Base-by-base conservation (phyloP, 345 rosid species). In the Cardamine chenopodiifolia region DNA sequence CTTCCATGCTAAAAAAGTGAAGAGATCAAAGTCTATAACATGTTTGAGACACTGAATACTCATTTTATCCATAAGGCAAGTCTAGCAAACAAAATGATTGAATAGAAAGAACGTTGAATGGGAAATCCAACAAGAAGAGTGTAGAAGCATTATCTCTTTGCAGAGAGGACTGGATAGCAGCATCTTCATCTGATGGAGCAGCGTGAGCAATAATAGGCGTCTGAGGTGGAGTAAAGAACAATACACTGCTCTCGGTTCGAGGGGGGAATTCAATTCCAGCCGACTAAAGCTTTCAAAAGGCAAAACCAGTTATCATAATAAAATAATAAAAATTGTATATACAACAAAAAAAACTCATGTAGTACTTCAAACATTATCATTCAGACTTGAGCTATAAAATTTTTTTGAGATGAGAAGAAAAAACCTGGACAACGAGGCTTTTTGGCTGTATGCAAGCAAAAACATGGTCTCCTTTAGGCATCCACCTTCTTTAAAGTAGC, bases 171-270 rank as follows among this genome's bases (percentile, higher is more conserved):
- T 91, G 88, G 72, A 92, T 87, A 62, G 92, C 99, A 82, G 87
- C 97, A 82, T 89, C 97, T 76, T 95, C 99, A 82, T 80, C 89
- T 37, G 79, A 56, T 56, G 87, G 69, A 83, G 80, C 73, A 45
- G 85, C 82, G 22, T 83, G 85, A 66, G 76, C 82, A 76, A 37
- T 7, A 48, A 89, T 70, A 7, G 98, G 87, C 67, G 96, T 86
- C 80, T 92, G 96, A 25, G 99, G 97, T 44, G 99, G 99, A 70
- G 99, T 95, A 77, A 92, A 95, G 73, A 95, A 78, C 7, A 96
- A 96, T 9, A 92, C 97, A 71, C 82, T 80, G 78, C 86, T 85
- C 84, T 89, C 97, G 55, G 70, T 88, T 60, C 89, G 87, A 19
- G 97, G 97, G 22, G 99, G 97, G 77, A 92, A 95, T 67, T 92